Evolutionary conservation across 2,329 filamentous ascomycete genomes (phyloP).

Genomic region (Exophiala calicioides): DNA sequence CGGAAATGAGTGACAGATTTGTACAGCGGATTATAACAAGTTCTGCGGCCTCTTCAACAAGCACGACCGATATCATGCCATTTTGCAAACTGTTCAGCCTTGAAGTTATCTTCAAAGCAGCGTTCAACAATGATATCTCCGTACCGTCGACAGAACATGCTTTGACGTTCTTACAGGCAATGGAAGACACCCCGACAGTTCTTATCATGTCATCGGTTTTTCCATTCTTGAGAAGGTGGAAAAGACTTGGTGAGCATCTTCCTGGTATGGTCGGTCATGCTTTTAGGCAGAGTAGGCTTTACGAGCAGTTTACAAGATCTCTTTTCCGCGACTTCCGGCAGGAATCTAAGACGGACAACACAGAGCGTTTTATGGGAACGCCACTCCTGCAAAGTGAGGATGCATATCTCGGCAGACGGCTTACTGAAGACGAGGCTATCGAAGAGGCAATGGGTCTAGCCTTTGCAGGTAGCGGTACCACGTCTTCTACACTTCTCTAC

Average conservation of each 20-base stretch:
- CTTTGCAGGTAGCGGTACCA: slow-evolving; percentile 20
- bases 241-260: no score
- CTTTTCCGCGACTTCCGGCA: not conserved
- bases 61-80: not conserved
- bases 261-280: no score
- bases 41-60: not conserved
- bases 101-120: slow-evolving; percentile 3
- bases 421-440: slow-evolving; percentile 10
- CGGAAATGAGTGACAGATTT: not conserved
- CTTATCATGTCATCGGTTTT: no score
- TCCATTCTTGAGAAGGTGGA: no score
- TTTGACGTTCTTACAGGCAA: not conserved
- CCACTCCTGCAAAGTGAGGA: slow-evolving; percentile 10
- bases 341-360: not conserved
- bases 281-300: no score
- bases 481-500: slow-evolving; percentile 11
- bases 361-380: slow-evolving; percentile 4
- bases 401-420: slow-evolving; percentile 5
- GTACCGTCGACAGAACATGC: not conserved
- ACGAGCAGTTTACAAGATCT: not conserved
- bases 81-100: slow-evolving; percentile 1
- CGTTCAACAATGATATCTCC: not conserved
- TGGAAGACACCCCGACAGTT: not conserved
- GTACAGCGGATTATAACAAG: not conserved
- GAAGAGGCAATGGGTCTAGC: slow-evolving; percentile 17